Conservation (phyloP, 192 early-diverging fungal species). For the Coemansia aciculifera region DNA sequence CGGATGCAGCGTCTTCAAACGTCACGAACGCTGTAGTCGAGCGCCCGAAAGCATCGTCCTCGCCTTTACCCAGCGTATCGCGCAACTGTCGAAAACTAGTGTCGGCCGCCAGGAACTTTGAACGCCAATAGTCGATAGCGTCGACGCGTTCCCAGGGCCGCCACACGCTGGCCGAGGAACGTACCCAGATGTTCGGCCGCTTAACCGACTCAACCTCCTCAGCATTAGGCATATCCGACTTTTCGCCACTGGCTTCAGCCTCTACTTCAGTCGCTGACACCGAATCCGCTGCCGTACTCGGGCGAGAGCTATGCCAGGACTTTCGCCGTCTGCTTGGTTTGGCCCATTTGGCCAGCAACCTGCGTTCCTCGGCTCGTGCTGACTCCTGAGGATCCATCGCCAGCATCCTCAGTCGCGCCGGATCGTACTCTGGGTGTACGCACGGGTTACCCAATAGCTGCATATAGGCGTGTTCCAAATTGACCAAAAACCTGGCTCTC, state of each 20-base stretch:
- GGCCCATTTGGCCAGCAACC: constrained; percentile 36
- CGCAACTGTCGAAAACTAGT: constrained; percentile 53
- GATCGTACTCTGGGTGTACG: constrained; percentile 62
- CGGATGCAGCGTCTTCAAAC: constrained; percentile 68
- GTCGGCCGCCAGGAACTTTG: constrained; percentile 60
- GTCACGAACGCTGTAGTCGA: constrained; percentile 79
- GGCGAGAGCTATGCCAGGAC: neutral
- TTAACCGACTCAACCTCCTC: neutral
- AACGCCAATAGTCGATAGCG: constrained; percentile 64
- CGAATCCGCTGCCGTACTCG: neutral
- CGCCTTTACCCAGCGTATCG: constrained; percentile 12
- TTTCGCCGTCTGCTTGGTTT: constrained; percentile 19
- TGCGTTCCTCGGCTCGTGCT: constrained; percentile 28
- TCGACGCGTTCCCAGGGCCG: constrained; percentile 65
- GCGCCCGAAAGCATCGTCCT: constrained; percentile 16
- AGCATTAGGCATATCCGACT: neutral
- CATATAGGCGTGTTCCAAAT: constrained; percentile 60
- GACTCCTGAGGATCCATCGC: constrained; percentile 19
- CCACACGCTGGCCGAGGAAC: constrained; percentile 40
- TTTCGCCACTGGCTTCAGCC: neutral
- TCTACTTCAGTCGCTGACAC: neutral
- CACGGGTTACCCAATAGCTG: constrained; percentile 73
- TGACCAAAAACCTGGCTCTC: constrained; percentile 57
- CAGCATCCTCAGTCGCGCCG: constrained; percentile 30
- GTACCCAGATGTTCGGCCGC: constrained; percentile 34